These are phyloP conservation scores for Erythrophleum fordii DNA, from an alignment of 306 rosid genomes.

Conservation along the genomic window DNA sequence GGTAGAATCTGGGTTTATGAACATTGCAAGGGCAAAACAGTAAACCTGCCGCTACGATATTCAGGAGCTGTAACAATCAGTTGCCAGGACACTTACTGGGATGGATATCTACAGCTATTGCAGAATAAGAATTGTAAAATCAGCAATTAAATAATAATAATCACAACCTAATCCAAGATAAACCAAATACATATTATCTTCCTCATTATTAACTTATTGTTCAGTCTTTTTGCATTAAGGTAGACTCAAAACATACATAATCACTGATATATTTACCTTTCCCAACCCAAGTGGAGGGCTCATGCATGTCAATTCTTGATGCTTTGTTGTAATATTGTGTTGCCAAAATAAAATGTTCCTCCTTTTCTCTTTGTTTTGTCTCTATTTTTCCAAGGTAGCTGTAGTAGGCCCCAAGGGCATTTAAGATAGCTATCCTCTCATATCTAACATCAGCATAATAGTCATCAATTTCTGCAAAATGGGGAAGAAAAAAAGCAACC, in stretches of 20 bases:
- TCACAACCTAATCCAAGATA: slow-evolving; percentile 32
- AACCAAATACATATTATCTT: slow-evolving; percentile 11
- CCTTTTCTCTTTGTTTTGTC: slow-evolving; percentile 97
- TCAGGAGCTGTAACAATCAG: background rate
- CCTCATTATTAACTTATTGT: slow-evolving; percentile 20
- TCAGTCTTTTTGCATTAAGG: slow-evolving; percentile 18
- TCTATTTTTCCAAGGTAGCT: slow-evolving; percentile 96
- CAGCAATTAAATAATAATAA: slow-evolving; percentile 5
- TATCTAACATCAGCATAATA: slow-evolving; percentile 96
- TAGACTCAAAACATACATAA: slow-evolving; percentile 1
- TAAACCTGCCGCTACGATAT: background rate
- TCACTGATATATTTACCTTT: slow-evolving; percentile 62
- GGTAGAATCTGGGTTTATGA: slow-evolving; percentile 18
- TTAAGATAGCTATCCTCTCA: slow-evolving; percentile 97
- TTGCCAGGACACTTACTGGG: slow-evolving; percentile 3
- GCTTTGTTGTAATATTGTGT: slow-evolving; percentile 98
- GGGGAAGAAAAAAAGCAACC: slow-evolving; percentile 5
- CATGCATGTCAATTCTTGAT: slow-evolving; percentile 94
- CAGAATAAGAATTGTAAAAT: background rate
- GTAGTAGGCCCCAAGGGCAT: slow-evolving; percentile 95
- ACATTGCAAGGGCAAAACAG: background rate
- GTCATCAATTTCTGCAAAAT: slow-evolving; percentile 89
- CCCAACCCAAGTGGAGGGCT: slow-evolving; percentile 98
- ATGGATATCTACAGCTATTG: slow-evolving; percentile 34
- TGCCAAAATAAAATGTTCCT: slow-evolving; percentile 95